These are phyloP conservation scores for Phlyctochytrium bullatum DNA, from an alignment of 192 early-diverging fungal genomes.

Conservation along the genomic window DNA sequence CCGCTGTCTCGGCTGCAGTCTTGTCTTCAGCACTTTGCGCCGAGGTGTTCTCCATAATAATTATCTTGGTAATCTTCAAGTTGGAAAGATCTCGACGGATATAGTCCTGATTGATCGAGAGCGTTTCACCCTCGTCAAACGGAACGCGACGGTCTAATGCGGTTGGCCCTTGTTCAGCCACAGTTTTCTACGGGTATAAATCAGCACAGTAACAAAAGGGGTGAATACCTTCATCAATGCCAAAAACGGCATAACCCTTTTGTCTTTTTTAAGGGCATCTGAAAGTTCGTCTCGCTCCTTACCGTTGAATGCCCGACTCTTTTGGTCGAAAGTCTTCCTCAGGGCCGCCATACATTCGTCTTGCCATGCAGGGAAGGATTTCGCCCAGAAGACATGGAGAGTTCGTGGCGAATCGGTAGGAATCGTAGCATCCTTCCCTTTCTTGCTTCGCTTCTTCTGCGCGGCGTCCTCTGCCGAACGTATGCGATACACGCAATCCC, in stretches of 20 bases:
- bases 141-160: conserved; percentile 79
- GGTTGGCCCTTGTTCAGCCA: conserved; percentile 58
- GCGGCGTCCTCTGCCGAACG: conserved; percentile 76
- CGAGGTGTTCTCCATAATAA: conserved; percentile 21
- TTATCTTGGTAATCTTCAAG: conserved; percentile 37
- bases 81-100: conserved; percentile 42
- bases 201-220: background rate
- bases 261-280: conserved; percentile 79
- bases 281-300: conserved; percentile 68
- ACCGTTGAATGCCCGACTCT: conserved; percentile 65
- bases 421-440: conserved; percentile 31
- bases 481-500: conserved; percentile 67
- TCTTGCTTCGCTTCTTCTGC: conserved; percentile 58
- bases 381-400: conserved; percentile 77
- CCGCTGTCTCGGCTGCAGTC: too few relatives aligned
- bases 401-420: conserved; percentile 59
- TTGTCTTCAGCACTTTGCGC: background rate
- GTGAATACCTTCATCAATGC: conserved; percentile 70
- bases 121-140: conserved; percentile 79
- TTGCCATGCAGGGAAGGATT: conserved; percentile 93
- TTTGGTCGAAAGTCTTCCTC: conserved; percentile 40
- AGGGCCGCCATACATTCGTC: conserved; percentile 53
- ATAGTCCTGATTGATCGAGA: conserved; percentile 49
- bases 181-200: conserved; percentile 50
- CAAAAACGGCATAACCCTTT: conserved; percentile 95